phyloP scores from a whole-genome alignment of 1,284 basidiomycete genomes.

The Cutaneotrichosporon sp. region DNA sequence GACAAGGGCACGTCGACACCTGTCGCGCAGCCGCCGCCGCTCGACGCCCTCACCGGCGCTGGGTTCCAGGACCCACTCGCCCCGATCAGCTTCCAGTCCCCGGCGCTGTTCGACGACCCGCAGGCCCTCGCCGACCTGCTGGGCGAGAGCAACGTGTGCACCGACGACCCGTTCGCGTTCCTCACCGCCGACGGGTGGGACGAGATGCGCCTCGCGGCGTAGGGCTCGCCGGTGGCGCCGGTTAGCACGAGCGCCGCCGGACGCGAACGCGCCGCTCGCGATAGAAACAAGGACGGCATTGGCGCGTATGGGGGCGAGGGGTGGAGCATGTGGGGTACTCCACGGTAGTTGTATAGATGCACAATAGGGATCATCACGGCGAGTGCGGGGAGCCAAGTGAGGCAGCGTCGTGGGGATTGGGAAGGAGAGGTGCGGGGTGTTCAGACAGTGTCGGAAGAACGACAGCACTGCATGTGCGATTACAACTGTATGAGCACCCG shows the following conservation, averaged over 20 bases:
- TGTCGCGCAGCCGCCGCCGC: neutral
- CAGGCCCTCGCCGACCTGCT: constrained; percentile 28
- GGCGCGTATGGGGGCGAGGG: too few relatives aligned
- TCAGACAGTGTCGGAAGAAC: too few relatives aligned
- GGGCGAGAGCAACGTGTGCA: constrained; percentile 26
- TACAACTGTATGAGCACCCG: neutral
- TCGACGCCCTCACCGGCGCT: neutral
- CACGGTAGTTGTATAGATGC: neutral
- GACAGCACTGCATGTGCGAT: neutral
- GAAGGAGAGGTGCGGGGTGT: too few relatives aligned
- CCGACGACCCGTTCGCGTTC: constrained; percentile 34
- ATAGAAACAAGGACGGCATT: too few relatives aligned
- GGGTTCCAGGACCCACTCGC: neutral
- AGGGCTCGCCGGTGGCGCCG: neutral
- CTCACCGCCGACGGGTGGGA: constrained; percentile 25
- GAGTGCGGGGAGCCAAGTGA: too few relatives aligned
- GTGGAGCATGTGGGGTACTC: too few relatives aligned
- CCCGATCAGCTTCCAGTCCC: constrained; percentile 12
- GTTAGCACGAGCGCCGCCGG: too few relatives aligned
- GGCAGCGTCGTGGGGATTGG: too few relatives aligned
- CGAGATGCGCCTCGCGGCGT: constrained; percentile 6
- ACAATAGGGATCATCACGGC: too few relatives aligned
- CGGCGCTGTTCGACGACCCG: constrained; percentile 23
- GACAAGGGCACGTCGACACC: neutral
- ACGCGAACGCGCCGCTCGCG: neutral